phyloP scores from a whole-genome alignment of 225 moss, liverwort and hornwort species.

The Neckera pumila region DNA sequence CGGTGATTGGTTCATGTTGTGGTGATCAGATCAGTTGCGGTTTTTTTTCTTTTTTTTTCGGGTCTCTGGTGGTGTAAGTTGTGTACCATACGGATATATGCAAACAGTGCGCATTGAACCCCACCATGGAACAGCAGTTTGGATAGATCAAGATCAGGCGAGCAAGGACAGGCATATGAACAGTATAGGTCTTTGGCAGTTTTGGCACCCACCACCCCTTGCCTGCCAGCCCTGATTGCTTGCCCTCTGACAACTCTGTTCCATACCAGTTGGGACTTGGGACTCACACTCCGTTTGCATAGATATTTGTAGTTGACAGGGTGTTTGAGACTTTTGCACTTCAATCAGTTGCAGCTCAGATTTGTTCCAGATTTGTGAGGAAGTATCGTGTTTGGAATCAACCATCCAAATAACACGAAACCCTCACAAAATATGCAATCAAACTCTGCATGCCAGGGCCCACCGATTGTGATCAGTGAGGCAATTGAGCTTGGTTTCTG shows the following conservation, averaged over 20 bases:
- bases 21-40: not conserved
- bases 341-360: not conserved
- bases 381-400: not conserved
- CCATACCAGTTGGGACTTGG: not conserved
- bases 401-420: not conserved
- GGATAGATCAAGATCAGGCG: not conserved
- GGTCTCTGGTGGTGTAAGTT: too few species aligned
- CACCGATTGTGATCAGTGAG: not conserved
- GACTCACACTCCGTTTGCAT: not conserved
- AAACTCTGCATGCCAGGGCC: not conserved
- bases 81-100: not conserved
- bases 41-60: not conserved
- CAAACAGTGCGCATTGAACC: not conserved
- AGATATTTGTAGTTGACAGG: not conserved
- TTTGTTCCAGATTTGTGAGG: not conserved
- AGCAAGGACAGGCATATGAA: not conserved
- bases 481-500: not conserved
- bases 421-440: not conserved
- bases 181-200: not conserved
- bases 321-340: not conserved
- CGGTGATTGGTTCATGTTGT: not conserved
- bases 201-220: not conserved
- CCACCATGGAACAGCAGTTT: not conserved
- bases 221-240: not conserved
- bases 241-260: not conserved